Evolutionary conservation across 495 filamentous ascomycete species (phyloP).

Genomic region (Neurospora sp.): DNA sequence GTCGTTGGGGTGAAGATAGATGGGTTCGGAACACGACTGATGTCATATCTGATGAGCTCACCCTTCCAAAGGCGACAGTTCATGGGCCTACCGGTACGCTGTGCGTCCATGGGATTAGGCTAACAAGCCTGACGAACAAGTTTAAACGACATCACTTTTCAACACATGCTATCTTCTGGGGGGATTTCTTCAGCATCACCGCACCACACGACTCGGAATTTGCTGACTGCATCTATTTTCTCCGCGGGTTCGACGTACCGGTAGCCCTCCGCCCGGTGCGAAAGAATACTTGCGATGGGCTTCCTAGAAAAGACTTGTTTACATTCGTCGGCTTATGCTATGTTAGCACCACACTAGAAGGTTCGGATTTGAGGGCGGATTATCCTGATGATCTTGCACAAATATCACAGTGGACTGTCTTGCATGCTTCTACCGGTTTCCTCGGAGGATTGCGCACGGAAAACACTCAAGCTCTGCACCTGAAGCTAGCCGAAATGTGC

Average conservation of each 20-base stretch:
- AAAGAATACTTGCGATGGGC: neutral
- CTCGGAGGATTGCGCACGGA: neutral
- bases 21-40: neutral
- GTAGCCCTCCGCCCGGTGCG: conserved; percentile 5
- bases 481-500: neutral
- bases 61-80: neutral
- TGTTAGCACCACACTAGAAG: neutral
- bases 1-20: neutral
- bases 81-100: conserved; percentile 8
- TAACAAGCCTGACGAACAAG: conserved; percentile 1
- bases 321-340: conserved; percentile 7
- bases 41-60: neutral
- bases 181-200: conserved; percentile 1
- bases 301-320: neutral
- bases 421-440: neutral
- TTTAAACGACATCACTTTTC: neutral
- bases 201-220: neutral
- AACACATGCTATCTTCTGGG: neutral
- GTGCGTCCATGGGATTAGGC: conserved; percentile 4
- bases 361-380: neutral
- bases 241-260: conserved; percentile 5
- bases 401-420: neutral
- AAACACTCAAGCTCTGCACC: neutral
- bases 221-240: conserved; percentile 3
- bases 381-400: neutral